phyloP scores from a whole-genome alignment of 1,139 yeast species.

The Suhomyces bokatorum region DNA sequence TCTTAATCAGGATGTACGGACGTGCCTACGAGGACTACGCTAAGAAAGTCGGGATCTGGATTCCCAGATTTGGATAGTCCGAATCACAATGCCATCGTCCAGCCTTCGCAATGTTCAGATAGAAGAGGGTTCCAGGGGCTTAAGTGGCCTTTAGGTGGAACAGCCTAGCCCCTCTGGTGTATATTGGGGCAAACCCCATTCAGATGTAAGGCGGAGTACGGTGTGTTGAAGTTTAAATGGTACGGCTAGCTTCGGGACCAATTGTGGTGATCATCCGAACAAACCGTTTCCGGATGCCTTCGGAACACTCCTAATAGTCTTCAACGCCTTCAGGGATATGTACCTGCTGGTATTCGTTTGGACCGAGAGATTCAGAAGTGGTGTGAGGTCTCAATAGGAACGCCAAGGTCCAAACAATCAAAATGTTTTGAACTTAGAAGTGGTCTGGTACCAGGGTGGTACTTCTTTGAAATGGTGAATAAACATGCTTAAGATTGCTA shows the following conservation, averaged over 20 bases:
- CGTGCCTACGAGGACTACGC: slow-evolving; percentile 30
- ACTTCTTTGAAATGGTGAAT: no score
- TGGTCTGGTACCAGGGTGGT: no score
- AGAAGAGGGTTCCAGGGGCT: background rate
- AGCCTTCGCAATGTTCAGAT: background rate
- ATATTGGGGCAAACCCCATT: background rate
- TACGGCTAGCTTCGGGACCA: slow-evolving; percentile 3
- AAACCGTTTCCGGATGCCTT: background rate
- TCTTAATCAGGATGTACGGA: slow-evolving; percentile 31
- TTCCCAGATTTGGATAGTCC: slow-evolving; percentile 22
- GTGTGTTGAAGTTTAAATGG: background rate
- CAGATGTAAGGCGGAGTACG: no score
- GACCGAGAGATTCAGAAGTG: no score
- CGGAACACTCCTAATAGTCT: background rate
- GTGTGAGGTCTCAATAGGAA: no score
- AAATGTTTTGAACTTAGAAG: no score
- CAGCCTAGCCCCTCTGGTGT: background rate
- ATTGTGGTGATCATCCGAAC: background rate
- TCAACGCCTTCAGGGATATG: no score
- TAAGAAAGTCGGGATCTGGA: slow-evolving; percentile 27
- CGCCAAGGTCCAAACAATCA: no score
- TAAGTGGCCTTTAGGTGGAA: no score
- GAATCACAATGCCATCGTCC: background rate
- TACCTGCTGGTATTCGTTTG: no score
- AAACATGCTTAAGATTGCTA: no score